Evolutionary conservation across 2,329 filamentous ascomycete genomes (phyloP), one percentile per base, ranked within the genome.

Genomic region (Pestalotiopsis sp.): DNA sequence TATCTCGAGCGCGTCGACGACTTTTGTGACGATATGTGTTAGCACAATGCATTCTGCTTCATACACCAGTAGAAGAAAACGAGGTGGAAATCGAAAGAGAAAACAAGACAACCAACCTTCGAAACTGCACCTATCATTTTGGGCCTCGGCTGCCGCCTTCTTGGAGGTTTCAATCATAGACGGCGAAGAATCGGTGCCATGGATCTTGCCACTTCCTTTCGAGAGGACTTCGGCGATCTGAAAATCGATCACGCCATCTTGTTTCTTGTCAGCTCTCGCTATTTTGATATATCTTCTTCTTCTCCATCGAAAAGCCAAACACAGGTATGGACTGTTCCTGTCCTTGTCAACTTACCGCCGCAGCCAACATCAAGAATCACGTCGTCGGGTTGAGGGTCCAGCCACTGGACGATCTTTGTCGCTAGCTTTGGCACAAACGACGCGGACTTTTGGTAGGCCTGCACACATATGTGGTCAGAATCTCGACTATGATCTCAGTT

Each of bases 391-490:
- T 88, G 83, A 0, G 89, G 83, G 71, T 90, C 84, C 0, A 92
- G 81, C 84, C 88, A 91, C 61, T 82, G 77, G 12, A 90, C 74
- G 4, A 91, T 82, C 69, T 88, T 90, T 17, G 82, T 83, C 1
- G 89, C 85, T 11, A 91, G 80, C 74, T 89, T 87, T 3, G 90
- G 89, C 9, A 91, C 89, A 73, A 91, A 92, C 0, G 87, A 86
- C 7, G 89, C 90, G 2, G 89, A 85, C 69, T 86, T 81, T 69
- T 89, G 86, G 75, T 91, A 92, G 39, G 84, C 85, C 86, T 89
- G 25, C 9, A 13, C 11, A 20, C 5, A 31, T 52, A 23, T 39
- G 23, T 59, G 7, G 56, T 67, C 31, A 64, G 39, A 27, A 27
- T 36, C 4, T 27, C 23, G 57, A 12, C 31, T 31, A 31, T 31